phyloP scores from a whole-genome alignment of 2,329 filamentous ascomycete genomes.

The Fusarium heterosporum region DNA sequence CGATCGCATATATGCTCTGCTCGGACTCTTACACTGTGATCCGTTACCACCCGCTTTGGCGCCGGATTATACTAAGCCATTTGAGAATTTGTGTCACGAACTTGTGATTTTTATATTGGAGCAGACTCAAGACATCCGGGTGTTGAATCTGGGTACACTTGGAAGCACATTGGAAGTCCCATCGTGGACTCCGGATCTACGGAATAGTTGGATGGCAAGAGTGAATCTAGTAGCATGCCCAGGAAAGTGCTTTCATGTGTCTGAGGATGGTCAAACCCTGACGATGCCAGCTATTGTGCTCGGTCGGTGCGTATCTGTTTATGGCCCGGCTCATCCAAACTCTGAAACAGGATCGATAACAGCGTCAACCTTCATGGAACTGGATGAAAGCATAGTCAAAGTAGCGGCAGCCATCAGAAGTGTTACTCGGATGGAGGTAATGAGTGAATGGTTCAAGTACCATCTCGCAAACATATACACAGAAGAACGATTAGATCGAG shows the following conservation, averaged over 20 bases:
- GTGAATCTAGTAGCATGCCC: background rate
- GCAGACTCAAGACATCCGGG: background rate
- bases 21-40: conserved; percentile 19
- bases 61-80: background rate
- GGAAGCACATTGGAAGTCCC: rapidly evolving
- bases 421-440: background rate
- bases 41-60: background rate
- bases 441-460: conserved; percentile 8
- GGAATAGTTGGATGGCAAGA: conserved; percentile 15
- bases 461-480: conserved; percentile 21
- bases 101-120: background rate
- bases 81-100: background rate
- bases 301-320: conserved; percentile 2
- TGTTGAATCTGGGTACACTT: conserved; percentile 5
- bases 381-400: background rate
- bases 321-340: rapidly evolving
- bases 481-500: background rate
- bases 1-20: conserved; percentile 16
- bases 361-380: background rate
- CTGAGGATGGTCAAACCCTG: rapidly evolving
- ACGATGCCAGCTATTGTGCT: background rate
- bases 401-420: background rate
- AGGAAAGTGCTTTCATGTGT: background rate
- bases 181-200: conserved; percentile 17
- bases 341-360: rapidly evolving